These are phyloP conservation scores for Aspergillus fumigatus DNA, from an alignment of 2,329 filamentous ascomycete species.

Conservation along the genomic window DNA sequence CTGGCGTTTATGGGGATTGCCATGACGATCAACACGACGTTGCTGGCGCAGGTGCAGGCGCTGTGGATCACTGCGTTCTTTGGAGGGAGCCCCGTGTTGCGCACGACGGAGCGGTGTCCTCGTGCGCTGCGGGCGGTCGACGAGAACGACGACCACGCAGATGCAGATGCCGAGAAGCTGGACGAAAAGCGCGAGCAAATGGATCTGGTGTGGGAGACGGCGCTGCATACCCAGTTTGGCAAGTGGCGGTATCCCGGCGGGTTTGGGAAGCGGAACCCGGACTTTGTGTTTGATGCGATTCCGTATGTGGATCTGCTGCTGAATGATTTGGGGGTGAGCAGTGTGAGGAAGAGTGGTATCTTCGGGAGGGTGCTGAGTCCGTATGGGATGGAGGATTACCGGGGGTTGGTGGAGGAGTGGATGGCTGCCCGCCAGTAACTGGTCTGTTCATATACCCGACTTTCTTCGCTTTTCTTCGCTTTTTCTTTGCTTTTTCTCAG, in stretches of 20 bases:
- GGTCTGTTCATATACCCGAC: not conserved
- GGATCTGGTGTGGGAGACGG: slow-evolving; percentile 50
- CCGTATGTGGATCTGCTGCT: slow-evolving; percentile 69
- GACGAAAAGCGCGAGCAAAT: slow-evolving; percentile 12
- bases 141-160: not conserved
- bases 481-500: no score
- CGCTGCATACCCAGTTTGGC: slow-evolving; percentile 64
- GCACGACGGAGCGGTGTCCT: slow-evolving; percentile 21
- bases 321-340: slow-evolving; percentile 59
- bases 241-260: slow-evolving; percentile 61
- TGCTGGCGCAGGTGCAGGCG: slow-evolving; percentile 47
- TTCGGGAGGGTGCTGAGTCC: slow-evolving; percentile 33
- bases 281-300: slow-evolving; percentile 71
- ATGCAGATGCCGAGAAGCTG: no score
- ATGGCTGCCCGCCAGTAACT: slow-evolving; percentile 4
- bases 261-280: slow-evolving; percentile 51
- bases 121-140: slow-evolving; percentile 9
- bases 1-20: slow-evolving; percentile 49
- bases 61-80: slow-evolving; percentile 66
- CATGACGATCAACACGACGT: slow-evolving; percentile 42
- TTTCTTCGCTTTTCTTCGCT: not conserved
- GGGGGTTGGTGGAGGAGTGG: slow-evolving; percentile 40
- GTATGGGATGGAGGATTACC: slow-evolving; percentile 40
- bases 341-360: slow-evolving; percentile 31
- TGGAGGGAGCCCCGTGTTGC: slow-evolving; percentile 44